Evolutionary conservation across 495 filamentous ascomycete species (phyloP), one percentile per base, ranked within the genome.

Genomic region (Paragyromitra xinjiangensis): DNA sequence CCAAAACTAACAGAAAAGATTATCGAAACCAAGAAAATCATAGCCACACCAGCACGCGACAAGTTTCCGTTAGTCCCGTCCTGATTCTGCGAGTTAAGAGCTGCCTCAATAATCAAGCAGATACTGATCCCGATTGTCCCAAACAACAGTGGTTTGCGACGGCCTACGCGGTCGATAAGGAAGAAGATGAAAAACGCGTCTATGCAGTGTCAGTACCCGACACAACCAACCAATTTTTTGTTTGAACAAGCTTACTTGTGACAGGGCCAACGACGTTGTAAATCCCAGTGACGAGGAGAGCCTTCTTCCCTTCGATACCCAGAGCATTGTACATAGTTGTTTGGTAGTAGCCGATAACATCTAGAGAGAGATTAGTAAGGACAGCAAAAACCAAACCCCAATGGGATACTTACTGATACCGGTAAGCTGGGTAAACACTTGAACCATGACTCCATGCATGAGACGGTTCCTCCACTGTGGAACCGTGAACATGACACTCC

Each of bases 281-380:
- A 58, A 90, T 85, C 7, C 88, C 88, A 6, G 86, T 85, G 1
- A 91, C 86, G 0, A 91, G 86, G 12, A 88, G 83, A 42, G 83
- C 85, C 26, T 85, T 84, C 58, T 83, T 84, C 2, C 87, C 88
- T 0, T 83, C 85, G 26, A 91, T 87, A 4, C 88, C 88, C 3
- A 90, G 84, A 19, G 86, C 83, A n/a, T 86, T 80, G 83, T 90
- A 90, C 85, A 90, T 89, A 66, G 86, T 85, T 0, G 85, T 88
- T 75, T 89, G 87, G 72, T 89, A 90, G 81, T 90, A 90, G 58
- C 85, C 84, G 67, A 90, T 89, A 26, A 90, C 88, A 82, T 90
- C 83, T 83, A 70, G 62, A 12, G 24, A 72, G 39, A 26, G 16
- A n/a, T 50, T 50, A 34, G 73, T 75, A 64, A 40, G 0, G 48